phyloP scores from a whole-genome alignment of 2,329 filamentous ascomycete genomes.

The Monilinia polystroma region DNA sequence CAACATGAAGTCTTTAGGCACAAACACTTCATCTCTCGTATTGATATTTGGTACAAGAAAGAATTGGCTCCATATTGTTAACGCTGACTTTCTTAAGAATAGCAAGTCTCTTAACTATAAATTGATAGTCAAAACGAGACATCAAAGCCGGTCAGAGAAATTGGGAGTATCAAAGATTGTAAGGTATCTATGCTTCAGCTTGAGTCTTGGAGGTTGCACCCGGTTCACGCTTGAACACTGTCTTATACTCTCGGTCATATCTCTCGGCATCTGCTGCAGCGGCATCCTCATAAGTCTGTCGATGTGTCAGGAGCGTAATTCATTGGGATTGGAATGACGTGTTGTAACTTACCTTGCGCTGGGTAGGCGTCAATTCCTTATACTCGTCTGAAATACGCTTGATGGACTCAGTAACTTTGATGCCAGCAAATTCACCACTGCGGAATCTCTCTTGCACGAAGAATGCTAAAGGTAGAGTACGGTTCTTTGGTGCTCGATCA shows the following conservation, averaged over 20 bases:
- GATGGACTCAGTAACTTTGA: constrained; percentile 43
- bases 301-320: not conserved
- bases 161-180: not conserved
- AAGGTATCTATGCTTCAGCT: not conserved
- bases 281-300: constrained; percentile 31
- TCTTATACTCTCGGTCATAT: constrained; percentile 31
- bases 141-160: not conserved
- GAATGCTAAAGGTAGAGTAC: constrained; percentile 42
- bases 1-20: not conserved
- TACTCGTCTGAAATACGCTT: constrained; percentile 49
- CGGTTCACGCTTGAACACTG: constrained; percentile 17
- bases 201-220: not conserved
- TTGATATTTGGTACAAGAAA: constrained; percentile 11
- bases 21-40: not conserved
- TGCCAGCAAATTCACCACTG: constrained; percentile 52
- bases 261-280: constrained; percentile 32
- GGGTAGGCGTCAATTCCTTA: constrained; percentile 46
- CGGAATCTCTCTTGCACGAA: constrained; percentile 48
- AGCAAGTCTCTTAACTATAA: not conserved
- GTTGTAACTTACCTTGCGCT: constrained; percentile 44
- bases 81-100: not conserved
- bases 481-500: constrained; percentile 51
- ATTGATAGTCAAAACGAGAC: not conserved
- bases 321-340: not conserved
- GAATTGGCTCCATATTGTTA: not conserved